Base-by-base conservation (phyloP, 768 basidiomycete species). In the Kwoniella dendrophila region DNA sequence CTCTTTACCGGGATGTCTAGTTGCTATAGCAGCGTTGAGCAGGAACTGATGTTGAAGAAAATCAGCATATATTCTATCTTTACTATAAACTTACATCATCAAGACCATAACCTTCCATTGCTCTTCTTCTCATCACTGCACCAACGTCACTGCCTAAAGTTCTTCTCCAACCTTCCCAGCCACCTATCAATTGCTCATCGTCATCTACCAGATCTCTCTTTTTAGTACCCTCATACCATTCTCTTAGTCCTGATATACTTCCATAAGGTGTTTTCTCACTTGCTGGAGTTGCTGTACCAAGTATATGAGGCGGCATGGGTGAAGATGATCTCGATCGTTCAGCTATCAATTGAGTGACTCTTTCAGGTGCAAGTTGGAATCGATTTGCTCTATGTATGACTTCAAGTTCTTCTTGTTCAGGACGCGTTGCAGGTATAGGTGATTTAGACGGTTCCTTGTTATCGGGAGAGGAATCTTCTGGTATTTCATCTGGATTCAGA, bases 81-180 rank as follows among this genome's bases (percentile, higher is more conserved):
- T 26, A 12, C 1, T 16, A 29, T 12, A 34, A 33, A 71, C 75
- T 61, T 38, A 78, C 75, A 69, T 77, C 66, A 24, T 48, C 67
- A 47, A 77, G 54, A 2, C 75, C 75, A 52, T 77, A 78, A 2
- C 75, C 77, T 41, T 69, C 68, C 51, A 71, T 69, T 14, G 73
- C 77, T 53, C 74, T 63, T 22, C 62, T 48, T 10, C 67, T 41
- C 77, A 78, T 78, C 26, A 69, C 56, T 2, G 57, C 59, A 0
- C 71, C 72, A 2, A 78, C 59, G 63, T 78, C 77, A 32, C 54
- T 65, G 18, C 69, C 66, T 43, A 73, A 26, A 5, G 66, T 43
- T 36, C 55, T 45, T 27, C 64, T 29, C 61, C 64, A 54, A 22
- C 63, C 62, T 8, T 59, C 59, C 59, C 50, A 60, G 2, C 67